Percentiles rank a stretch among this genome's conserved stretches.
Conservation (phyloP, 495 filamentous ascomycete genomes). For the Aspergillus conjunctus region DNA sequence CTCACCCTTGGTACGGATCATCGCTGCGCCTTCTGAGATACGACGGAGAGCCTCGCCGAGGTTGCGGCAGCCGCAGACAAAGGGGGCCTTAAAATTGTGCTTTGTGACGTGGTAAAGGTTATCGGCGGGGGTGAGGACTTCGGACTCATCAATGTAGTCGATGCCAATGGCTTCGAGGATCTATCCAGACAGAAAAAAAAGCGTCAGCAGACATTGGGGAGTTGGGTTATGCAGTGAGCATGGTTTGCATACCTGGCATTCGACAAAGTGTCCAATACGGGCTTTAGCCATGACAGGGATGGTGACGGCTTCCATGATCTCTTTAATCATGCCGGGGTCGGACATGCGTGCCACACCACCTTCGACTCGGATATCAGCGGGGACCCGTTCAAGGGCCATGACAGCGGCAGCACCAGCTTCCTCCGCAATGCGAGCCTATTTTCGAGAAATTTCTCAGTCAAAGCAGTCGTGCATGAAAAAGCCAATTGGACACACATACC, state of each 20-base stretch:
- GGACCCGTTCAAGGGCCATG: slow-evolving; percentile 98
- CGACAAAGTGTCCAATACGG: slow-evolving; percentile 95
- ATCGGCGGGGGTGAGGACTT: slow-evolving; percentile 96
- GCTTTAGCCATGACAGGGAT: slow-evolving; percentile 99
- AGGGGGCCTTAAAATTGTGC: slow-evolving; percentile 77
- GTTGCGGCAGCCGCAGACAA: slow-evolving; percentile 97
- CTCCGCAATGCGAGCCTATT: slow-evolving; percentile 88
- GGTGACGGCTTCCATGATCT: slow-evolving; percentile 95
- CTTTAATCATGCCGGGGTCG: slow-evolving; percentile 91
- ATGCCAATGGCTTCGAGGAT: slow-evolving; percentile 93
- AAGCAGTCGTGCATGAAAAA: not conserved
- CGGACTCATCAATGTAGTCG: slow-evolving; percentile 97
- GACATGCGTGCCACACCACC: slow-evolving; percentile 98
- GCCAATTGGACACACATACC: slow-evolving; percentile 42
- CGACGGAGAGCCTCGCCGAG: slow-evolving; percentile 90
- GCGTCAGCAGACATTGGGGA: not conserved
- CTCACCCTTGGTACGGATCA: slow-evolving; percentile 99
- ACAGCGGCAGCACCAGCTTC: slow-evolving; percentile 94
- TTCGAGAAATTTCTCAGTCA: slow-evolving; percentile 7
- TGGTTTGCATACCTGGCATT: slow-evolving; percentile 71
- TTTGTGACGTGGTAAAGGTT: slow-evolving; percentile 90
- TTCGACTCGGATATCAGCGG: slow-evolving; percentile 89
- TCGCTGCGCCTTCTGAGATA: slow-evolving; percentile 92
- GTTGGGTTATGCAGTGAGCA: not conserved
- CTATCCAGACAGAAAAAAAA: slow-evolving; percentile 39